Evolutionary conservation across 2,329 filamentous ascomycete species (phyloP).

Genomic region (Trichoderma asperellum): DNA sequence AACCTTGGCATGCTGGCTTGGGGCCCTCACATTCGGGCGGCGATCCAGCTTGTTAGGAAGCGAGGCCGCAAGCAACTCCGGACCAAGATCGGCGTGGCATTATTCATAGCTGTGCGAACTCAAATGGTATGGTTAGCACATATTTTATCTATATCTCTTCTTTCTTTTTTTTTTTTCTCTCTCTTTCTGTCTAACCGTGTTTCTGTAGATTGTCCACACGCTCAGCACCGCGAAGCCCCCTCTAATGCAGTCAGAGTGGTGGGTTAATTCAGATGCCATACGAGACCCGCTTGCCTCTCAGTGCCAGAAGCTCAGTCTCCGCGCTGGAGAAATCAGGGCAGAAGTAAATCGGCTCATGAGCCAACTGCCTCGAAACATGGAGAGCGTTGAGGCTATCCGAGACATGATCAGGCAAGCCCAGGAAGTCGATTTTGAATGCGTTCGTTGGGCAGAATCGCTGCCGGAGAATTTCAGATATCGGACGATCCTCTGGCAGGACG

Average conservation of each 20-base stretch:
- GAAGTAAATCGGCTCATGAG: constrained; percentile 57
- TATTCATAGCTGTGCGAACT: constrained; percentile 63
- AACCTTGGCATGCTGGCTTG: constrained; percentile 60
- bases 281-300: constrained; percentile 53
- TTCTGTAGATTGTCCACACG: constrained; percentile 57
- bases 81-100: constrained; percentile 56
- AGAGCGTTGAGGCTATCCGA: constrained; percentile 55
- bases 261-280: constrained; percentile 55
- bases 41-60: constrained; percentile 63
- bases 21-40: constrained; percentile 67
- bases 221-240: constrained; percentile 58
- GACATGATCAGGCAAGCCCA: constrained; percentile 57
- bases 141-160: not conserved
- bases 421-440: constrained; percentile 55
- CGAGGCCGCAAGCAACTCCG: constrained; percentile 59
- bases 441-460: constrained; percentile 55
- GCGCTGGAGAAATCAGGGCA: constrained; percentile 58
- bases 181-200: not conserved
- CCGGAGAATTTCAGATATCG: constrained; percentile 56
- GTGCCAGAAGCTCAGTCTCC: constrained; percentile 58
- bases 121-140: constrained; percentile 55
- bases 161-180: not conserved
- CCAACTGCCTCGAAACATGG: constrained; percentile 50
- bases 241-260: constrained; percentile 61
- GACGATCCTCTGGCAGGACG: constrained; percentile 61